These are phyloP conservation scores for Fusarium proliferatum DNA, from an alignment of 2,329 filamentous ascomycete species.

Conservation along the genomic window DNA sequence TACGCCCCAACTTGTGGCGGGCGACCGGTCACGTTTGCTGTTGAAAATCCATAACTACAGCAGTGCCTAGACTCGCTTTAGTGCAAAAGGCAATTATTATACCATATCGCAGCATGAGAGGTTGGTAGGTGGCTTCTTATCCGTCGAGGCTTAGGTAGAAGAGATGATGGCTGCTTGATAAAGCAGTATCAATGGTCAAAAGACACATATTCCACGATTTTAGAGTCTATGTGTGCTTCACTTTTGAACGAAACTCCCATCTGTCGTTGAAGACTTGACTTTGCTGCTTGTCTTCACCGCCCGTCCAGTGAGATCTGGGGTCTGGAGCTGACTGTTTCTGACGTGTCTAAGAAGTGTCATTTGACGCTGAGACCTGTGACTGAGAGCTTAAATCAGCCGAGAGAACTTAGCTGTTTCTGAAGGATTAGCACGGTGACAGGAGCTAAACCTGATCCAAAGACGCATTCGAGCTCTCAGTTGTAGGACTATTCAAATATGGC, in stretches of 20 bases:
- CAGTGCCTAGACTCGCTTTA: not conserved
- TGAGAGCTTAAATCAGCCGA: no score
- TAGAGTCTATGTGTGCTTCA: not conserved
- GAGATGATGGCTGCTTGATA: constrained; percentile 10
- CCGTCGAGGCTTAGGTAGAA: not conserved
- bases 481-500: not conserved
- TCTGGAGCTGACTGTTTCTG: not conserved
- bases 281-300: not conserved
- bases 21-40: not conserved
- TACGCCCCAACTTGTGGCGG: not conserved
- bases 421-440: not conserved
- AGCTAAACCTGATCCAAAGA: not conserved
- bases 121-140: not conserved
- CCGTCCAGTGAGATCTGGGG: not conserved
- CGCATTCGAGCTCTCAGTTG: not conserved
- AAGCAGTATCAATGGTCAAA: not conserved
- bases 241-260: not conserved
- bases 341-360: no score
- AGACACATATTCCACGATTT: constrained; percentile 13
- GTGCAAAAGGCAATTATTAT: not conserved
- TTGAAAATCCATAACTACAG: not conserved
- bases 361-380: no score
- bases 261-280: no score
- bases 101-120: constrained; percentile 4
- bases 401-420: not conserved